Evolutionary conservation across 805 yeast species (phyloP).

Genomic region (Vanderwaltozyma tropicalis): DNA sequence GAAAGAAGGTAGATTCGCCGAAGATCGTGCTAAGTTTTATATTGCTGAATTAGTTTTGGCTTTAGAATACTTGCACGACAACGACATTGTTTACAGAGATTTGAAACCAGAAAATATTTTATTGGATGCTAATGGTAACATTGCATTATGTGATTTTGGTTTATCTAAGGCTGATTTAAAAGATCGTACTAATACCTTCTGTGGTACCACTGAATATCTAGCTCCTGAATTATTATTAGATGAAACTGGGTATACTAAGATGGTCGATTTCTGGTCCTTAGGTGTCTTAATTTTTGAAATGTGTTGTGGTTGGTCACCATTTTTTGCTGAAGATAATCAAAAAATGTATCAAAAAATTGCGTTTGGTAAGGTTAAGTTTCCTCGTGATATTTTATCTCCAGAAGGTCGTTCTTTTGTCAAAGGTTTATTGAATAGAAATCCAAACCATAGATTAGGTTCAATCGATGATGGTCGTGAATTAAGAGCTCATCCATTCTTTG

Average conservation of each 20-base stretch:
- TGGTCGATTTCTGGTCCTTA: constrained; percentile 98
- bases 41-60: constrained; percentile 94
- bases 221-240: constrained; percentile 95
- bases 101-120: constrained; percentile 93
- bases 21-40: constrained; percentile 90
- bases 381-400: constrained; percentile 84
- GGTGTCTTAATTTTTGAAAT: constrained; percentile 95
- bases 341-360: constrained; percentile 99
- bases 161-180: constrained; percentile 88
- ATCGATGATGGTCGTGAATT: constrained; percentile 85
- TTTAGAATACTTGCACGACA: constrained; percentile 87
- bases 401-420: constrained; percentile 95
- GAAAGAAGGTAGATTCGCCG: constrained; percentile 88
- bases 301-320: constrained; percentile 99
- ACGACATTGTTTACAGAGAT: constrained; percentile 93
- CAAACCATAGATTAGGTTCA: constrained; percentile 89
- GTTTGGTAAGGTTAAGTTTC: constrained; percentile 94
- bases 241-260: constrained; percentile 93
- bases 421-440: constrained; percentile 89
- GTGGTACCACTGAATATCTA: constrained; percentile 96
- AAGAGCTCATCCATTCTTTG: constrained; percentile 83
- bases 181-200: constrained; percentile 87
- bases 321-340: constrained; percentile 94
- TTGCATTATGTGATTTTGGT: constrained; percentile 95
- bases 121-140: constrained; percentile 93